phyloP scores from a whole-genome alignment of 2,329 filamentous ascomycete species.

The Thelonectria olida region DNA sequence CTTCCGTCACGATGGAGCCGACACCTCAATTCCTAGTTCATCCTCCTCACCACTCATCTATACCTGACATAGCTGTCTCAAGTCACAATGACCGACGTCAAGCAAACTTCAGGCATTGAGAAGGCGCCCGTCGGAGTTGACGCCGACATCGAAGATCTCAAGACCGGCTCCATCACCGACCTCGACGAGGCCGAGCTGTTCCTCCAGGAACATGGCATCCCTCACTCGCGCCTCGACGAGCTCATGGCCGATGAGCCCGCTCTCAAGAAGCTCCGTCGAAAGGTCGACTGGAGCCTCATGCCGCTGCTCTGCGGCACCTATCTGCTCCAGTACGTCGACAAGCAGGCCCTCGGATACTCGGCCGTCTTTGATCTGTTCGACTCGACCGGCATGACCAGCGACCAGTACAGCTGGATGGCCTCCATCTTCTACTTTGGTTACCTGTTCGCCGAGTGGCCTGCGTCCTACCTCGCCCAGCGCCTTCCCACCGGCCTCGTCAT shows the following conservation, averaged over 20 bases:
- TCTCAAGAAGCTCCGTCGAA: conserved; percentile 45
- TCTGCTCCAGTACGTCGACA: conserved; percentile 65
- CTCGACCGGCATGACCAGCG: conserved; percentile 55
- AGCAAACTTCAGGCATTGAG: conserved; percentile 20
- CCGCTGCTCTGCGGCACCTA: conserved; percentile 62
- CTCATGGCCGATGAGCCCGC: conserved; percentile 37
- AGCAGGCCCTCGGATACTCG: conserved; percentile 62
- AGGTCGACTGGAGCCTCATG: conserved; percentile 60
- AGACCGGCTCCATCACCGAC: conserved; percentile 32
- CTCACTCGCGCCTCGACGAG: conserved; percentile 33
- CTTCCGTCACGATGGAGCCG: conserved; percentile 22
- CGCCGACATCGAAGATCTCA: conserved; percentile 34
- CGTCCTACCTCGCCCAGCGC: conserved; percentile 47
- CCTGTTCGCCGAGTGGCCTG: conserved; percentile 53
- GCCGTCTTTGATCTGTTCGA: conserved; percentile 65
- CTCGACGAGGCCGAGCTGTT: conserved; percentile 41
- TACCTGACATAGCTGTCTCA: background rate
- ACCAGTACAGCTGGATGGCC: conserved; percentile 63
- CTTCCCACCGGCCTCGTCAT: conserved; percentile 48
- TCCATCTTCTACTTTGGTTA: conserved; percentile 65
- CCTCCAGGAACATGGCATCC: conserved; percentile 38
- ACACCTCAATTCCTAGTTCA: conserved; percentile 24
- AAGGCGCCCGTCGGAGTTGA: conserved; percentile 32
- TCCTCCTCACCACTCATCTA: background rate
- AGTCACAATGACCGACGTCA: conserved; percentile 28